Percentiles rank a stretch among this genome's conserved stretches.
Evolutionary conservation across 768 basidiomycete species (phyloP).

Genomic region (Boletellus emodensis): DNA sequence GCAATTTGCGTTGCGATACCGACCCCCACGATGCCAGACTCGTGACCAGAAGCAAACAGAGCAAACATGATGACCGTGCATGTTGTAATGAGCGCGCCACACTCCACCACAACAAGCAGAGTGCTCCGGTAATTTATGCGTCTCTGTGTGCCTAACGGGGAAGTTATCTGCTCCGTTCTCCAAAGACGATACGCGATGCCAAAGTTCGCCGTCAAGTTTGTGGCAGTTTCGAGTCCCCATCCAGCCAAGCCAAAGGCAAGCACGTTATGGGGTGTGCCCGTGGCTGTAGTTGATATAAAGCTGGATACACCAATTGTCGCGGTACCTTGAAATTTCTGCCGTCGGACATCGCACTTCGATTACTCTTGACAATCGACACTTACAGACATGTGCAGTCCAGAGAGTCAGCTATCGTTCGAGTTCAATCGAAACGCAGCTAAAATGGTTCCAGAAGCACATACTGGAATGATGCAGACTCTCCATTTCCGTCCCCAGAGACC

Average conservation of each 20-base stretch:
- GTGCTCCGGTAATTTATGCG: slow-evolving; percentile 9
- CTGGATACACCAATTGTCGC: slow-evolving; percentile 15
- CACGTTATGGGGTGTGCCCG: not conserved
- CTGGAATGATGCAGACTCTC: slow-evolving; percentile 13
- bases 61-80: slow-evolving; percentile 18
- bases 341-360: not conserved
- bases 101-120: slow-evolving; percentile 18
- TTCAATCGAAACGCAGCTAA: not conserved
- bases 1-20: slow-evolving; percentile 18
- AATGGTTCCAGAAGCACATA: not conserved
- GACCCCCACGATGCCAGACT: slow-evolving; percentile 11
- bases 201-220: slow-evolving; percentile 15
- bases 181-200: slow-evolving; percentile 19
- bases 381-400: slow-evolving; percentile 16
- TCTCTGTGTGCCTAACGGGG: slow-evolving; percentile 3
- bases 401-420: slow-evolving; percentile 7
- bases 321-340: slow-evolving; percentile 4
- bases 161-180: slow-evolving; percentile 2
- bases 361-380: slow-evolving; percentile 1
- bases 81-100: slow-evolving; percentile 18
- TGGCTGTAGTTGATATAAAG: slow-evolving; percentile 12
- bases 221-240: slow-evolving; percentile 17
- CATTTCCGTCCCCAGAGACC: slow-evolving; percentile 12
- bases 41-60: slow-evolving; percentile 11
- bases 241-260: slow-evolving; percentile 10